A percentile compares a stretch with the other conserved stretches of the same genome.
These are phyloP conservation scores for Sarcodon sp. DNA, from an alignment of 768 basidiomycete genomes.

Conservation along the genomic window DNA sequence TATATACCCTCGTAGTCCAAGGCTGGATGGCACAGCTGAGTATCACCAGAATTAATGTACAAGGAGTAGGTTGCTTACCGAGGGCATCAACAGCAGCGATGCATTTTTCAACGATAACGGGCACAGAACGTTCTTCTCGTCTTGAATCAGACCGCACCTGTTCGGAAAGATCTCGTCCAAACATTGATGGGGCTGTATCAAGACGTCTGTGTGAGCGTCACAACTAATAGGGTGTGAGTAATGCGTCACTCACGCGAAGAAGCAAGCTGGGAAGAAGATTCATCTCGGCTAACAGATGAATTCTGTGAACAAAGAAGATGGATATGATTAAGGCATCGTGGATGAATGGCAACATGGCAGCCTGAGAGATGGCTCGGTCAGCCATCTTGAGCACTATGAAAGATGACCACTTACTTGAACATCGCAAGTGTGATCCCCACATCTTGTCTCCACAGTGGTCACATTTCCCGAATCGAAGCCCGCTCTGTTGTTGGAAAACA, in stretches of 20 bases:
- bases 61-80: conserved; percentile 34
- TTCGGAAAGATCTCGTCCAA: conserved; percentile 79
- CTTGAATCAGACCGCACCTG: conserved; percentile 63
- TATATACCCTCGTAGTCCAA: conserved; percentile 98
- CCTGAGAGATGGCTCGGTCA: conserved; percentile 24
- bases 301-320: conserved; percentile 54
- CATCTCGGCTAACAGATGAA: conserved; percentile 18
- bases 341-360: conserved; percentile 80
- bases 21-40: conserved; percentile 27
- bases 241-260: conserved; percentile 16
- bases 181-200: conserved; percentile 73
- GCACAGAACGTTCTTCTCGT: conserved; percentile 52
- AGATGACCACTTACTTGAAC: conserved; percentile 49
- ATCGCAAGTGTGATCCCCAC: conserved; percentile 95
- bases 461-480: conserved; percentile 82
- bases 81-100: conserved; percentile 84
- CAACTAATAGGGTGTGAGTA: neutral
- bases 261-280: conserved; percentile 13
- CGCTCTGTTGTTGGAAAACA: conserved; percentile 79
- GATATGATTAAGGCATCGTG: conserved; percentile 67
- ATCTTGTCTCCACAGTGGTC: conserved; percentile 97
- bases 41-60: neutral
- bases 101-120: conserved; percentile 90
- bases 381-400: conserved; percentile 1
- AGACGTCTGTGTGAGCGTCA: conserved; percentile 7